Evolutionary conservation across 768 basidiomycete species (phyloP), one percentile per base, ranked within the genome.

Genomic region (Mycena epipterygia): DNA sequence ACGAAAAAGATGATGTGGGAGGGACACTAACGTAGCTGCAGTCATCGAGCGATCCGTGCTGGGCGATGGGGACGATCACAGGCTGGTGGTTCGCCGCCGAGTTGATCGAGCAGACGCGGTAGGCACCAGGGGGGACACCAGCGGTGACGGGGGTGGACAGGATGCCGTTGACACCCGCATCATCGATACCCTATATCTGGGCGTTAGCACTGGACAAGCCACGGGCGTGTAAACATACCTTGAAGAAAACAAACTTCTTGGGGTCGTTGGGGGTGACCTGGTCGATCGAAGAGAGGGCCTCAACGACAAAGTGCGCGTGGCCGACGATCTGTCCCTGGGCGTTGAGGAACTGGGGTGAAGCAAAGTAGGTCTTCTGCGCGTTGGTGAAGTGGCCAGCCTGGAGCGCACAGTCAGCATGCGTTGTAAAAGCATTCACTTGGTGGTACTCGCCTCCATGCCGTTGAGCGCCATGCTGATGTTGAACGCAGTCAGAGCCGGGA

Each of bases 161-260:
- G 23, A 56, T 39, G 25, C 55, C 55, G 35, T 56, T 56, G 21
- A 83, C 81, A 14, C 89, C 81, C 6, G 85, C 70, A 16, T 89
- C 90, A 79, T 89, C 87, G 41, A 74, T 74, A 42, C 89, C 89
- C 13, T 49, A 29, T n/a, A n/a, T n/a, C 82, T 78, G 37, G 87
- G 76, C 61, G 85, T 86, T n/a, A n/a, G n/a, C n/a, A n/a, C n/a
- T n/a, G n/a, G n/a, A n/a, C n/a, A n/a, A n/a, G n/a, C n/a, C n/a
- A n/a, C n/a, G n/a, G n/a, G n/a, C n/a, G n/a, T n/a, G n/a, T n/a
- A n/a, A n/a, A n/a, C 27, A 7, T 19, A 49, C 48, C 86, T 89
- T 89, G 88, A 93, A 92, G 83, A 91, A 92, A 27, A 82, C 84
- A 73, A 93, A 92, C 53, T 79, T 79, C 67, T 77, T 81, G 39